A percentile compares a stretch with the other conserved stretches of the same genome.
Evolutionary conservation across 202 grass and related monocot genomes (phyloP).

Genomic region (Setaria viridis): DNA sequence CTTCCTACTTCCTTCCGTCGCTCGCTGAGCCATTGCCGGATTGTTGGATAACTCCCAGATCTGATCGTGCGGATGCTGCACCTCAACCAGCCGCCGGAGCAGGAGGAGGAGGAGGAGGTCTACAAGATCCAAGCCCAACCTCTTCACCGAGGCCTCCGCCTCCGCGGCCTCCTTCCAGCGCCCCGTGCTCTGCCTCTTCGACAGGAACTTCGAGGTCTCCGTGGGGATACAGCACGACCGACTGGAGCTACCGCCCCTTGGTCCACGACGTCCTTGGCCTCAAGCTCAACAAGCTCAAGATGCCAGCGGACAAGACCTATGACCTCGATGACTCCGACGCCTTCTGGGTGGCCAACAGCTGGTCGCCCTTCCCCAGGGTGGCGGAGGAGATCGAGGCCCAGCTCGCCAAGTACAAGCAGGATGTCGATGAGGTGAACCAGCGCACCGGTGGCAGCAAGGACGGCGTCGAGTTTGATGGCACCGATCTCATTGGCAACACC

Average conservation of each 20-base stretch:
- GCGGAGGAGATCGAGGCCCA: constrained; percentile 77
- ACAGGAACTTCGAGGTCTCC: constrained; percentile 81
- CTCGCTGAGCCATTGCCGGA: background rate
- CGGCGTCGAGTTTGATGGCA: constrained; percentile 80
- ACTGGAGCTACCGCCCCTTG: constrained; percentile 84
- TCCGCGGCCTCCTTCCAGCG: constrained; percentile 68
- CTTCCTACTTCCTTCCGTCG: background rate
- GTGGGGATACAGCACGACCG: constrained; percentile 75
- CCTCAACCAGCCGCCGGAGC: constrained; percentile 63
- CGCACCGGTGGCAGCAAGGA: constrained; percentile 66
- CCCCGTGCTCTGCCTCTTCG: constrained; percentile 80
- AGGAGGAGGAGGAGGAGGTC: constrained; percentile 48
- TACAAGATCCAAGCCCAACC: constrained; percentile 94
- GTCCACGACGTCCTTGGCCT: constrained; percentile 80
- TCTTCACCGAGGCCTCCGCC: constrained; percentile 67
- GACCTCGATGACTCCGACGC: constrained; percentile 82
- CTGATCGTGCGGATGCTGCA: constrained; percentile 78
- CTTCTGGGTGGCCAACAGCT: constrained; percentile 83
- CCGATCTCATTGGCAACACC: constrained; percentile 83
- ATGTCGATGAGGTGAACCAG: constrained; percentile 86
- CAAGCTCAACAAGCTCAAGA: constrained; percentile 68
- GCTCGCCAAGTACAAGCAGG: constrained; percentile 88
- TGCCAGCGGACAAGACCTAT: constrained; percentile 60
- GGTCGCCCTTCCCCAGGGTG: constrained; percentile 76
- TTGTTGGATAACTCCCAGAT: constrained; percentile 44